phyloP scores from a whole-genome alignment of 768 basidiomycete genomes.

The Termitomyces sp. region DNA sequence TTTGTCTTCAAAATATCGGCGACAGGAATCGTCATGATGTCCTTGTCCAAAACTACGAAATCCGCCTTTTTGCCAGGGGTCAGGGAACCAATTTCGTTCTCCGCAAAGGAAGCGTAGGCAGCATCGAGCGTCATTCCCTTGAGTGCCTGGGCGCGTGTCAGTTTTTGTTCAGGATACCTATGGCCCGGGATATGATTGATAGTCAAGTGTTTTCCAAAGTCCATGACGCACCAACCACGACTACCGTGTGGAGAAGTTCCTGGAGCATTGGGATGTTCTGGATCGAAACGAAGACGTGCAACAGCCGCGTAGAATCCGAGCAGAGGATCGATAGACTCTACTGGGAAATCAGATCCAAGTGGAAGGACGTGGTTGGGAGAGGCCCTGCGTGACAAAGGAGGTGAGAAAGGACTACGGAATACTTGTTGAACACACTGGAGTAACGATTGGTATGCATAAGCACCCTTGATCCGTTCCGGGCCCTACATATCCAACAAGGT shows the following conservation, averaged over 20 bases:
- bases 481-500: constrained; percentile 22
- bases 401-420: background rate
- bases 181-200: too few relatives aligned
- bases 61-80: constrained; percentile 79
- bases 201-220: background rate
- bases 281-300: constrained; percentile 42
- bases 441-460: constrained; percentile 85
- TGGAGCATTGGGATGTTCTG: constrained; percentile 29
- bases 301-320: constrained; percentile 89
- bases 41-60: constrained; percentile 75
- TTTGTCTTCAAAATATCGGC: constrained; percentile 60
- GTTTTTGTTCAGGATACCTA: constrained; percentile 73
- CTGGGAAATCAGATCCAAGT: constrained; percentile 91
- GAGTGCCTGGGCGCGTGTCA: constrained; percentile 78
- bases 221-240: constrained; percentile 65
- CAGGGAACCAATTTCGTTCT: constrained; percentile 67
- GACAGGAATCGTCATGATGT: constrained; percentile 66
- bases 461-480: constrained; percentile 72
- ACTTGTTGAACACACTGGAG: constrained; percentile 42
- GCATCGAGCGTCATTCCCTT: constrained; percentile 90
- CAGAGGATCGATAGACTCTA: constrained; percentile 87
- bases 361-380: constrained; percentile 58
- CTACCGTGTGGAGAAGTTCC: constrained; percentile 81
- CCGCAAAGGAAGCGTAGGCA: constrained; percentile 82
- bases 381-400: constrained; percentile 25